A percentile compares a stretch with the other conserved stretches of the same genome.
Evolutionary conservation across 306 rosid species (phyloP).

Genomic region (Sechiopsis laciniata): DNA sequence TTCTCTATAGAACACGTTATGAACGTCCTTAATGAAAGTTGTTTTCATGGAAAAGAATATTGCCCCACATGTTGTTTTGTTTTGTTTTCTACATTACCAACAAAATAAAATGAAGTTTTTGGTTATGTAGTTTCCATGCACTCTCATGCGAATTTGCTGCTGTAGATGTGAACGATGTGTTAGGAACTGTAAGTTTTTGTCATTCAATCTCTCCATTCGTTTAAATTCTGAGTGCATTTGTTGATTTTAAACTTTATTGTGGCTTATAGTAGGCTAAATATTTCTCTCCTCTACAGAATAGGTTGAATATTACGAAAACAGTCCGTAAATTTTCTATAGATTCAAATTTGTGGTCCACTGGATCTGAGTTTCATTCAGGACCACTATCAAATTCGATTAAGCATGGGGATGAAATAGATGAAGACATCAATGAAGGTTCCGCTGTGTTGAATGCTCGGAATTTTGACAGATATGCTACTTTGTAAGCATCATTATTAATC

Average conservation of each 20-base stretch:
- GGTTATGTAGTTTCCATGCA: constrained; percentile 71
- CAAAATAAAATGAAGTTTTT: neutral
- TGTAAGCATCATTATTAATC: constrained; percentile 43
- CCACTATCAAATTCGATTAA: constrained; percentile 49
- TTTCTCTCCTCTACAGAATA: constrained; percentile 60
- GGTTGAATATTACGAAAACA: constrained; percentile 91
- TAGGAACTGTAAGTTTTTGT: constrained; percentile 83
- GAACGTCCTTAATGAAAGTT: neutral
- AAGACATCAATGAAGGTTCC: constrained; percentile 63
- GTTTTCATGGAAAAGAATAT: neutral
- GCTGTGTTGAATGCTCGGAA: constrained; percentile 35
- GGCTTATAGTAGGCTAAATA: constrained; percentile 17
- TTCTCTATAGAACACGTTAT: constrained; percentile 12
- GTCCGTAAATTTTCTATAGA: constrained; percentile 77
- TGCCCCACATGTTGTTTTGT: neutral
- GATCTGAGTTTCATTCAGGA: constrained; percentile 81
- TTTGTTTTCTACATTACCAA: neutral
- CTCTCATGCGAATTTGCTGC: constrained; percentile 98
- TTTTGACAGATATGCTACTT: constrained; percentile 63
- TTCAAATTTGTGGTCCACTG: constrained; percentile 64
- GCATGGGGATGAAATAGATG: constrained; percentile 81
- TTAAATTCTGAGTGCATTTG: constrained; percentile 12
- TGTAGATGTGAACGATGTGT: constrained; percentile 76
- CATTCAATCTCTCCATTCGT: constrained; percentile 17
- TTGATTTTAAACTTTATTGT: constrained; percentile 27